Conservation (phyloP, 495 filamentous ascomycete species). For the Penicillium lagena region DNA sequence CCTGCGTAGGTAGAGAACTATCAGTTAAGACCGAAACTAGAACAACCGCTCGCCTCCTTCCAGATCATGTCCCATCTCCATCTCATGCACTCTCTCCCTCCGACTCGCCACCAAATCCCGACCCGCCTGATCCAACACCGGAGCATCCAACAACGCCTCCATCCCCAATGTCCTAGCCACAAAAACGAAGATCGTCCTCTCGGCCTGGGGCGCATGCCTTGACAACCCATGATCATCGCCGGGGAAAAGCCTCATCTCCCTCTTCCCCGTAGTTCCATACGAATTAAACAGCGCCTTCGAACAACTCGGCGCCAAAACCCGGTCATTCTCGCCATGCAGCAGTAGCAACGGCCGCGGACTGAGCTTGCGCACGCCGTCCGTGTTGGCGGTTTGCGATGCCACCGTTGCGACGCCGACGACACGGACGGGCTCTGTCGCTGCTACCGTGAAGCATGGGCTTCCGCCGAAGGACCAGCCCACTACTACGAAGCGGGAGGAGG, state of each 20-base stretch:
- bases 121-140: conserved; percentile 22
- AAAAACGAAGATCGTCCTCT: conserved; percentile 32
- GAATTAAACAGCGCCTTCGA: conserved; percentile 27
- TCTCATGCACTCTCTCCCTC: conserved; percentile 24
- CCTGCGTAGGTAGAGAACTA: too few species aligned
- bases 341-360: conserved; percentile 27
- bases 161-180: conserved; percentile 12
- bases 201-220: conserved; percentile 22
- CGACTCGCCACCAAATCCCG: conserved; percentile 24
- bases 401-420: conserved; percentile 32
- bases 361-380: conserved; percentile 75
- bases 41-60: conserved; percentile 15
- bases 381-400: conserved; percentile 59
- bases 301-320: conserved; percentile 19
- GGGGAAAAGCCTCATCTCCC: conserved; percentile 32
- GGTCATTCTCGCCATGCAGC: conserved; percentile 33
- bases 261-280: conserved; percentile 27
- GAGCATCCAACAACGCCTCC: conserved; percentile 19
- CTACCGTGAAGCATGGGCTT: conserved; percentile 31
- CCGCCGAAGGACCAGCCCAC: conserved; percentile 43
- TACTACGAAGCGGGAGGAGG: conserved; percentile 28
- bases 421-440: conserved; percentile 19
- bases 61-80: conserved; percentile 19
- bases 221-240: conserved; percentile 36
- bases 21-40: not conserved